These are phyloP conservation scores for Solanum bulbocastanum DNA, from an alignment of 257 asterid species.

Conservation along the genomic window DNA sequence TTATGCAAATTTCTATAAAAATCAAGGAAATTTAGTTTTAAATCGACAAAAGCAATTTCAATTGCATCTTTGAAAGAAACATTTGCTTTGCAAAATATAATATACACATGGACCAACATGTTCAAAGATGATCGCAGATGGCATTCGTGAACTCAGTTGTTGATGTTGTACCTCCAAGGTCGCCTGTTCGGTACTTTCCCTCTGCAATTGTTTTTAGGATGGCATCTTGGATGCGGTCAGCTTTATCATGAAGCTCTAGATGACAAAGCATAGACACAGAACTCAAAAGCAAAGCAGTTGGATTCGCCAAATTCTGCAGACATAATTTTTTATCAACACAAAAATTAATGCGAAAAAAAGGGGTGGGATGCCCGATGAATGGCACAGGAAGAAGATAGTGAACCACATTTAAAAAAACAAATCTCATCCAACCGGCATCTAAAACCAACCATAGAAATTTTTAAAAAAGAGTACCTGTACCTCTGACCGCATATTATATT, in stretches of 20 bases:
- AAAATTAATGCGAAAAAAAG: not conserved
- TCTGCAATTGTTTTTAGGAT: slow-evolving; percentile 77
- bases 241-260: slow-evolving; percentile 65
- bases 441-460: not conserved
- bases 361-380: not conserved
- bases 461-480: not conserved
- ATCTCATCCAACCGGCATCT: not conserved
- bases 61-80: not conserved
- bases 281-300: slow-evolving; percentile 91
- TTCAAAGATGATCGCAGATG: slow-evolving; percentile 65
- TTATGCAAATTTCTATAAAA: not conserved
- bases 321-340: not conserved
- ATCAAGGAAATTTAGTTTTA: not conserved
- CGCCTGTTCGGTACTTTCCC: slow-evolving; percentile 83
- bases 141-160: slow-evolving; percentile 83
- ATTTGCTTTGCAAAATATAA: slow-evolving; percentile 9
- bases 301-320: slow-evolving; percentile 84
- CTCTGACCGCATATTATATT: not conserved
- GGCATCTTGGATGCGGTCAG: slow-evolving; percentile 73
- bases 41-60: not conserved
- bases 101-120: slow-evolving; percentile 10
- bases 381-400: not conserved
- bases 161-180: slow-evolving; percentile 82
- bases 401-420: not conserved
- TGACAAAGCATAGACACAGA: slow-evolving; percentile 76